These are phyloP conservation scores for Luvunga scandens DNA, from an alignment of 345 rosid genomes.

Conservation along the genomic window DNA sequence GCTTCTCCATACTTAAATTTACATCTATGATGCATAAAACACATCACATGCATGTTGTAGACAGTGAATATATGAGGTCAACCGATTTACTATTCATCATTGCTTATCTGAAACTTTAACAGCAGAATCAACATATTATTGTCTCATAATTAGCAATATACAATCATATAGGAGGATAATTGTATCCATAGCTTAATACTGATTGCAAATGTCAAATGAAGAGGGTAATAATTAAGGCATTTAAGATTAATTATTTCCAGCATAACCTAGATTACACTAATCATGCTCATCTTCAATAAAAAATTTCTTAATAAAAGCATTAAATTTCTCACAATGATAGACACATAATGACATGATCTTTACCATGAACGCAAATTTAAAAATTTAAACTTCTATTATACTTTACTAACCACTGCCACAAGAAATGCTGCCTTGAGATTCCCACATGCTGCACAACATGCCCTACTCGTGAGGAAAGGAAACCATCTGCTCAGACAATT, in stretches of 20 bases:
- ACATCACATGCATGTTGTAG: neutral
- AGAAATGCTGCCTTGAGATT: slow-evolving; percentile 98
- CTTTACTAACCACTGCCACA: slow-evolving; percentile 75
- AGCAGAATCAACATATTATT: slow-evolving; percentile 4
- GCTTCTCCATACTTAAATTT: neutral
- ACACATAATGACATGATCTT: neutral
- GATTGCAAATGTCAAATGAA: neutral
- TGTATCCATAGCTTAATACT: neutral
- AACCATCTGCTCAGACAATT: slow-evolving; percentile 71
- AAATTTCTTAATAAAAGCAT: neutral
- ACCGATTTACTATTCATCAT: neutral
- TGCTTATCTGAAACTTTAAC: neutral
- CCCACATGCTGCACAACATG: slow-evolving; percentile 96
- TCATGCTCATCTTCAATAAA: slow-evolving; percentile 3
- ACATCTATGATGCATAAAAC: neutral
- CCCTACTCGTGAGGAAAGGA: slow-evolving; percentile 85
- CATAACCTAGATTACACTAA: neutral
- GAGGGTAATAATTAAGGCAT: neutral
- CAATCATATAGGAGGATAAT: neutral
- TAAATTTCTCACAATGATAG: neutral
- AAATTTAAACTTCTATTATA: slow-evolving; percentile 3
- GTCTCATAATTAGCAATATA: neutral
- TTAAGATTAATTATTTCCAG: neutral
- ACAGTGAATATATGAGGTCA: neutral
- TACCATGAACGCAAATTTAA: neutral